Evolutionary conservation across 78 protist species (phyloP), one percentile per base, ranked within the genome.

Genomic region (Speleostelium caveatum): DNA sequence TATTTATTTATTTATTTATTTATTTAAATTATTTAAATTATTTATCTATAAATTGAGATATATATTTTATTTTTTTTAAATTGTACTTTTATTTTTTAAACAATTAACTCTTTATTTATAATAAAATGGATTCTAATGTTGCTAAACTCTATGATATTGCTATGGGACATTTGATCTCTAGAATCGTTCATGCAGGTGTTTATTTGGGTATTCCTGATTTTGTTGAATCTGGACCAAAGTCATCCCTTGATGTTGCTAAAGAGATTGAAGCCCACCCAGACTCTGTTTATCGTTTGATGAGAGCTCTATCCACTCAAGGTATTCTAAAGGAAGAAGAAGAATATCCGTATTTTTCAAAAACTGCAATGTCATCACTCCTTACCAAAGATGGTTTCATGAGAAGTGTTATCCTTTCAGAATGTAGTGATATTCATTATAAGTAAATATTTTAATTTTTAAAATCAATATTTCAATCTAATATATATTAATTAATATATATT

Each of bases 261-360:
- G 16, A 19, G 0, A 6, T 49, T 30, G 28, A 36, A 12, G 28
- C 32, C 0, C 30, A 78, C 35, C n/a, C n/a, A 5, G 87, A 78
- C 1, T 24, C 17, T 36, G 26, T 78, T 1, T 78, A 66, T 26
- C 0, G 75, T 41, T 28, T 65, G 17, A 10, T 78, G 61, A 62
- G 87, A 65, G 39, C 87, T 0, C 7, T 78, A 21, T 41, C 73
- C 7, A 65, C 75, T 16, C 36, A 58, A 19, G 75, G 68, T 3
- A 65, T 78, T 8, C 51, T 78, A 21, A 45, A 36, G 17, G 74
- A 76, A 26, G 86, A 58, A 32, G 45, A 59, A 32, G 53, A 45
- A 14, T n/a, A 56, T 58, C 42, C 26, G 0, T 41, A 61, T 0
- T 76, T 76, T 32, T 26, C 42, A 24, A 59, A 76, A 17, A 60